A percentile compares a stretch with the other conserved stretches of the same genome.
phyloP scores from a whole-genome alignment of 2,329 filamentous ascomycete genomes.

The Samsoniella hepiali region DNA sequence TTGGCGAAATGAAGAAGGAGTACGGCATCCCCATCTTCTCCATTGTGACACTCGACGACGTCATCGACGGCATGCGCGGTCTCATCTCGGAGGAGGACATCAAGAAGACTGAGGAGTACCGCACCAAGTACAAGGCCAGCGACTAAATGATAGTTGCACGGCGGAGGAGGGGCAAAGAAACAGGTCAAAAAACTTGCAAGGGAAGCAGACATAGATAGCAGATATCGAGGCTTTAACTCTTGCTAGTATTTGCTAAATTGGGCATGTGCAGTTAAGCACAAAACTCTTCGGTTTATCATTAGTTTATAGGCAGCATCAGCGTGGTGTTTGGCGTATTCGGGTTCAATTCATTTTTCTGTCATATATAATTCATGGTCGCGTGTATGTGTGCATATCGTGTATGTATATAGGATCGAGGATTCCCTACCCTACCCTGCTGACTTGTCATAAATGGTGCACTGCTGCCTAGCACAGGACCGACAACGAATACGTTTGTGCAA shows the following conservation, averaged over 20 bases:
- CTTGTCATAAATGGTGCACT: neutral
- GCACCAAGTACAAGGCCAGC: slow-evolving; percentile 59
- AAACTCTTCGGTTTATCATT: slow-evolving; percentile 8
- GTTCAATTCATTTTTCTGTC: slow-evolving; percentile 2
- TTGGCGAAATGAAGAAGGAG: slow-evolving; percentile 80
- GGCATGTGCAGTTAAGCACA: slow-evolving; percentile 5
- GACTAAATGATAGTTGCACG: slow-evolving; percentile 40
- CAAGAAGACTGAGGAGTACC: slow-evolving; percentile 69
- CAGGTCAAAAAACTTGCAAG: neutral
- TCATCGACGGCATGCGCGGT: slow-evolving; percentile 66
- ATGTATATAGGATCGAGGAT: neutral
- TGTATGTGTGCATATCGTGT: neutral
- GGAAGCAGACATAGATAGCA: slow-evolving; percentile 4
- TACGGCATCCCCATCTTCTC: slow-evolving; percentile 79
- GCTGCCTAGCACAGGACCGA: neutral
- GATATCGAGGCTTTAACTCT: slow-evolving; percentile 10
- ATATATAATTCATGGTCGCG: neutral
- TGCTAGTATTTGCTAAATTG: slow-evolving; percentile 6
- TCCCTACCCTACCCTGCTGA: neutral
- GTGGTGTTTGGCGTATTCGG: slow-evolving; percentile 16
- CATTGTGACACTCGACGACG: slow-evolving; percentile 80
- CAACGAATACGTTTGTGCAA: neutral
- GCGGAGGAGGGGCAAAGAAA: neutral
- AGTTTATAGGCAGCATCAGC: slow-evolving; percentile 16
- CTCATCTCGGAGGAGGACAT: slow-evolving; percentile 62